Evolutionary conservation across 805 yeast species (phyloP), one percentile per base, ranked within the genome.

Genomic region (Kluyveromyces wickerhamii): DNA sequence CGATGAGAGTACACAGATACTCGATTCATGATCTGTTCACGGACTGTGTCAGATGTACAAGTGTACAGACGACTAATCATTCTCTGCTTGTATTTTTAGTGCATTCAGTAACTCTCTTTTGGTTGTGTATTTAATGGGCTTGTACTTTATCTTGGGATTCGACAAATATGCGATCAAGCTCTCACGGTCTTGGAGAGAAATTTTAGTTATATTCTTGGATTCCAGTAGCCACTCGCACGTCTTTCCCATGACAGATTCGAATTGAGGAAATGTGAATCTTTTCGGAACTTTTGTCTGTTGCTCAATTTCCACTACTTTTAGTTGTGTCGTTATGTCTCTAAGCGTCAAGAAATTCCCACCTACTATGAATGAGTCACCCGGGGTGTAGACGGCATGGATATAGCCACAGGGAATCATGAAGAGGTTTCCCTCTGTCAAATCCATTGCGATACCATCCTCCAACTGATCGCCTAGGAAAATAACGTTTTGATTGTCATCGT

Each of bases 321-420:
- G 51, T 51, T 87, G 94, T 43, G 68, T 77, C 14, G 65, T 62
- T 42, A 85, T 58, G 47, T 79, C 78, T 36, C 72, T 59, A 26
- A 75, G 51, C 1, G 94, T 84, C 18, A 87, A 60, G 52, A 79
- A 87, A 53, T 87, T 87, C 0, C 96, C 96, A 2, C 96, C 96
- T 36, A 87, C 72, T 3, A 87, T 86, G 2, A 86, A 60, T 0
- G 94, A 73, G 51, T 87, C 95, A 11, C 63, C 60, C 0, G 94
- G 89, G 0, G 96, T 86, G 49, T 75, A 75, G 0, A 87, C 96
- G 0, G 92, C 77, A 57, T 87, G 96, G 32, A 87, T 86, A 94
- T 95, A 87, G 0, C 95, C 95, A 27, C 92, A 77, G 3, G 96
- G 96, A 13, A 87, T 78, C 10, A 86, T 65, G 58, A 87, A 68